phyloP scores from a whole-genome alignment of 2,329 filamentous ascomycete genomes.

The Fusarium graminum region DNA sequence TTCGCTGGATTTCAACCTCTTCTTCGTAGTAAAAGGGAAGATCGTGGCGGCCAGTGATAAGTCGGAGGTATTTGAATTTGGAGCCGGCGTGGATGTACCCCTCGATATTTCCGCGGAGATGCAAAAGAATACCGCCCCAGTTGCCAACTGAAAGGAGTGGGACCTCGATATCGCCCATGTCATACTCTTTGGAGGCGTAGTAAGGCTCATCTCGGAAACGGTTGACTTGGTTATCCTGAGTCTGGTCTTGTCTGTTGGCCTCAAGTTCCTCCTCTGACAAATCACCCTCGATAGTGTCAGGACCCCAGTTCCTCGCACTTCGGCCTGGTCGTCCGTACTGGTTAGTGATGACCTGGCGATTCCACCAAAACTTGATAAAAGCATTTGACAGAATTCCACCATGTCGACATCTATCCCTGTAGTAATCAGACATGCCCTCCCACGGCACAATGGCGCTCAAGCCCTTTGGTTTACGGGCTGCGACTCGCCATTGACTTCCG shows the following conservation, averaged over 20 bases:
- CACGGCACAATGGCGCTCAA: conserved; percentile 61
- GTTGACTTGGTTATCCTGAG: conserved; percentile 61
- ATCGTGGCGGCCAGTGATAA: conserved; percentile 78
- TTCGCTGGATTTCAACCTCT: conserved; percentile 75
- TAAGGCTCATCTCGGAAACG: conserved; percentile 73
- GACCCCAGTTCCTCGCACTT: conserved; percentile 64
- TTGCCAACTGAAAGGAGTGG: conserved; percentile 76
- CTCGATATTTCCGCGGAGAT: conserved; percentile 76
- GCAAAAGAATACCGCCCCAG: conserved; percentile 78
- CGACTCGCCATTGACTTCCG: conserved; percentile 63
- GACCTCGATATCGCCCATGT: conserved; percentile 74
- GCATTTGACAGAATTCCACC: conserved; percentile 71
- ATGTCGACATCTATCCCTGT: conserved; percentile 69
- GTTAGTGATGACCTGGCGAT: conserved; percentile 59
- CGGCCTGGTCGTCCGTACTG: conserved; percentile 73
- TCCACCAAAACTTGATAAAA: conserved; percentile 62
- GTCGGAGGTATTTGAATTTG: conserved; percentile 75
- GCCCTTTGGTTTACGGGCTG: conserved; percentile 61
- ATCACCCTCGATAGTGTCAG: conserved; percentile 70
- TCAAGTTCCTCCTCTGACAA: conserved; percentile 65
- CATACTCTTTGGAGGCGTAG: conserved; percentile 74
- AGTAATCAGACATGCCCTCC: conserved; percentile 69
- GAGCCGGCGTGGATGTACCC: conserved; percentile 74
- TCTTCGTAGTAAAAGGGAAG: conserved; percentile 79
- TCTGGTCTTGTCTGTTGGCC: conserved; percentile 63